Percentiles rank a stretch among this genome's conserved stretches.
Conservation (phyloP, 2,329 filamentous ascomycete species). For the Exserohilum turcica region DNA sequence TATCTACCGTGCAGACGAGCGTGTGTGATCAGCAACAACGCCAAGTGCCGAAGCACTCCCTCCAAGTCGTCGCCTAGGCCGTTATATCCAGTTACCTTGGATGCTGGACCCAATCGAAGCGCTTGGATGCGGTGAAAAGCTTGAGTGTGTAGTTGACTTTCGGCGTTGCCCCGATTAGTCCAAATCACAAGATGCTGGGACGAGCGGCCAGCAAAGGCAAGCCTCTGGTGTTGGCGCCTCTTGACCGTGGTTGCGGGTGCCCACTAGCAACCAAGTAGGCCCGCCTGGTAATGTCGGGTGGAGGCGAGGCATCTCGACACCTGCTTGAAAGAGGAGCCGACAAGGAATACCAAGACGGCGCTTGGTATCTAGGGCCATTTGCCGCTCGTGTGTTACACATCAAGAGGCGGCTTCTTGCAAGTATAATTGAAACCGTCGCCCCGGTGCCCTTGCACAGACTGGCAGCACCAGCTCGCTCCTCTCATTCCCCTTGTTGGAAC, state of each 20-base stretch:
- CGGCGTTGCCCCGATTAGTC: constrained; percentile 17
- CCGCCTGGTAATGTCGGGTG: not conserved
- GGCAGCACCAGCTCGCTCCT: constrained; percentile 15
- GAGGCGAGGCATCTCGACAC: constrained; percentile 5
- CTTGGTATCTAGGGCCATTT: constrained; percentile 8
- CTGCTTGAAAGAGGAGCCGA: constrained; percentile 30
- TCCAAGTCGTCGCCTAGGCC: constrained; percentile 25
- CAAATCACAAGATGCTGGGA: constrained; percentile 35
- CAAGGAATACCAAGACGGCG: constrained; percentile 28
- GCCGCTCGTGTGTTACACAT: constrained; percentile 11
- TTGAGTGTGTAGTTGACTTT: constrained; percentile 5
- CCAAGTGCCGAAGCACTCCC: constrained; percentile 35
- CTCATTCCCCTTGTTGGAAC: constrained; percentile 1
- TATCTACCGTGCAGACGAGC: not conserved
- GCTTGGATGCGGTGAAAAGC: constrained; percentile 15
- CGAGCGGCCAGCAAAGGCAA: not conserved
- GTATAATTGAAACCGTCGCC: constrained; percentile 21
- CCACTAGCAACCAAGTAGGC: no score
- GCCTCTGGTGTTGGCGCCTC: not conserved
- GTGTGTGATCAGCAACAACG: constrained; percentile 24
- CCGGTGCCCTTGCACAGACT: constrained; percentile 4
- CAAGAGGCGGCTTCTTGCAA: not conserved
- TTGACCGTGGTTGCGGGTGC: not conserved
- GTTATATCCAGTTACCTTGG: constrained; percentile 17
- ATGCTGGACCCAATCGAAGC: constrained; percentile 22